phyloP scores from a whole-genome alignment of 2,329 filamentous ascomycete genomes.

The Neopestalotiopsis sp. region DNA sequence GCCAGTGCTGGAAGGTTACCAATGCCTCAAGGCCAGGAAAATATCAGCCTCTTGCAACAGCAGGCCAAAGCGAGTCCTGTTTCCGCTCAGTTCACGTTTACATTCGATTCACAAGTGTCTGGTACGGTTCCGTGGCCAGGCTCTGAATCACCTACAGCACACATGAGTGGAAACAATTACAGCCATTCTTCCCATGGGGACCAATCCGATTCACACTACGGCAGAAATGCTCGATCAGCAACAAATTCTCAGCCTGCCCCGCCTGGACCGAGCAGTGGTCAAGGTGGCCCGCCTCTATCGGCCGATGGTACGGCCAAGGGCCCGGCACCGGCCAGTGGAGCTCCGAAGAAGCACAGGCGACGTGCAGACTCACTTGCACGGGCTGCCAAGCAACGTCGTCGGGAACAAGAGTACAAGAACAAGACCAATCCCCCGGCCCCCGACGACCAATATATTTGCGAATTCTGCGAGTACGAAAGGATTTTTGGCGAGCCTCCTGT shows the following conservation, averaged over 20 bases:
- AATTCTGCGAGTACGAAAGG: conserved; percentile 96
- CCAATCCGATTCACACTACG: conserved; percentile 24
- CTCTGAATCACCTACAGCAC: conserved; percentile 40
- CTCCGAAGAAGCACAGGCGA: conserved; percentile 66
- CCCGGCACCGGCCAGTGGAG: conserved; percentile 32
- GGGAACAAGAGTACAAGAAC: conserved; percentile 78
- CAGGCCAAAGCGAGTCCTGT: conserved; percentile 67
- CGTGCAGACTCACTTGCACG: conserved; percentile 73
- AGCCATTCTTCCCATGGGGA: conserved; percentile 24
- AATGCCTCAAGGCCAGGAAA: conserved; percentile 72
- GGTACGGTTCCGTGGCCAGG: conserved; percentile 79
- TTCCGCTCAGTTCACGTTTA: conserved; percentile 92
- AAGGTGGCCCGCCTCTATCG: conserved; percentile 8
- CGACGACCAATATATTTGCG: conserved; percentile 91
- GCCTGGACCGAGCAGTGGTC: conserved; percentile 22
- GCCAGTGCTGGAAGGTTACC: conserved; percentile 80
- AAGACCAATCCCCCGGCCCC: conserved; percentile 70
- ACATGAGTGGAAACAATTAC: conserved; percentile 35
- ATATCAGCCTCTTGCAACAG: conserved; percentile 77
- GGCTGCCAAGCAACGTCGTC: conserved; percentile 78
- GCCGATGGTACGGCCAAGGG: conserved; percentile 6
- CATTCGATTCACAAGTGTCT: conserved; percentile 87
- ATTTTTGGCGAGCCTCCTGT: conserved; percentile 90
- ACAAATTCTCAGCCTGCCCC: conserved; percentile 24
- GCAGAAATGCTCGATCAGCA: conserved; percentile 20